Evolutionary conservation across 2,329 filamentous ascomycete genomes (phyloP).

Genomic region (Penicillium sp.): DNA sequence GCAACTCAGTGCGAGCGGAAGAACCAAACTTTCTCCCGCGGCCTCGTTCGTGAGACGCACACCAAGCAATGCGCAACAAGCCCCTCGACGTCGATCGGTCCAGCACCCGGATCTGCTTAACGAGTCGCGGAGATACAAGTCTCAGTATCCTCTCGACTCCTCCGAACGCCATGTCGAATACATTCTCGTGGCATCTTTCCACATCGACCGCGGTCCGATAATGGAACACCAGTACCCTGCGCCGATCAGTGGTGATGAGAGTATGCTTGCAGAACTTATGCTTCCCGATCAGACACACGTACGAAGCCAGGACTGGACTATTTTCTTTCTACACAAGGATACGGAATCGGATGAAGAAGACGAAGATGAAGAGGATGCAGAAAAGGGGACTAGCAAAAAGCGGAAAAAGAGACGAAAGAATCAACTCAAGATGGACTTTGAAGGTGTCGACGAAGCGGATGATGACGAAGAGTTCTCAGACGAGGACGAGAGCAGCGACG

Average conservation of each 20-base stretch:
- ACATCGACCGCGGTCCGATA: conserved; percentile 90
- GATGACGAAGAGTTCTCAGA: conserved; percentile 55
- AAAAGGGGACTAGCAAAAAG: conserved; percentile 44
- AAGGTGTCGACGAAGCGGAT: conserved; percentile 42
- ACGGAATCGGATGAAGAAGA: conserved; percentile 75
- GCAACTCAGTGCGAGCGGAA: conserved; percentile 45
- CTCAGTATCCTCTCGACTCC: conserved; percentile 71
- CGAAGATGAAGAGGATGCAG: conserved; percentile 21
- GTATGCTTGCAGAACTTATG: conserved; percentile 98
- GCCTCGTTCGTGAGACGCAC: conserved; percentile 52
- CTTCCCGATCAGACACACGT: conserved; percentile 94
- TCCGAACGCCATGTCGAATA: conserved; percentile 96
- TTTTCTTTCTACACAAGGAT: conserved; percentile 98
- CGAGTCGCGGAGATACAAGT: conserved; percentile 56
- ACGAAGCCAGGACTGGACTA: conserved; percentile 95
- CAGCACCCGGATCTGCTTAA: conserved; percentile 41
- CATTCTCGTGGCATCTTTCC: conserved; percentile 94
- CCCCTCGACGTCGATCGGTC: conserved; percentile 34
- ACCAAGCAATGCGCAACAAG: conserved; percentile 44
- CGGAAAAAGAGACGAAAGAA: conserved; percentile 26
- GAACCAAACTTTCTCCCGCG: conserved; percentile 58
- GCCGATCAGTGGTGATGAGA: conserved; percentile 92
- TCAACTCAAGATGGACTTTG: conserved; percentile 34
- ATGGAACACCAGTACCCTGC: conserved; percentile 99
- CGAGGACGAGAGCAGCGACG: conserved; percentile 47